A percentile compares a stretch with the other conserved stretches of the same genome.
These are phyloP conservation scores for Silene uniflora DNA, from an alignment of 148 eudicot species.

Conservation along the genomic window DNA sequence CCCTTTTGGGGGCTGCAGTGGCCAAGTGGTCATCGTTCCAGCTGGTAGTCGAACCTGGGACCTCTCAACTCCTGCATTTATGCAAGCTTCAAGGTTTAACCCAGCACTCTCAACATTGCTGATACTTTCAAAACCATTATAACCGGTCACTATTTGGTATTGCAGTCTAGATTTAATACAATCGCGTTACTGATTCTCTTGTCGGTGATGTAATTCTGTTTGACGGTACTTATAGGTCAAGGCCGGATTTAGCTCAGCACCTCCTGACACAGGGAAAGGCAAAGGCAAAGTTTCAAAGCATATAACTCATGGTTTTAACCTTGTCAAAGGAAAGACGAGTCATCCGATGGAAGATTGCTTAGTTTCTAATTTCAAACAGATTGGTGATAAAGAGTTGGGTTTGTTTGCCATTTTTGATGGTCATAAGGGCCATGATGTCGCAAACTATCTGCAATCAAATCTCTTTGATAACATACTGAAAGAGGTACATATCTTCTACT, in stretches of 20 bases:
- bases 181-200: no score
- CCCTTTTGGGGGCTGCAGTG: no score
- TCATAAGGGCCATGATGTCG: slow-evolving; percentile 68
- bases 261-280: slow-evolving; percentile 45
- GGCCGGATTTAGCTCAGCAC: slow-evolving; percentile 32
- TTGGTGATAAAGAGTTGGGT: slow-evolving; percentile 54
- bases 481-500: slow-evolving; percentile 43
- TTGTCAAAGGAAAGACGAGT: slow-evolving; percentile 58
- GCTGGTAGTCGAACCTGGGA: no score
- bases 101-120: no score
- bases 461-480: slow-evolving; percentile 55
- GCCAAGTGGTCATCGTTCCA: no score
- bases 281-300: slow-evolving; percentile 34
- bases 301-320: slow-evolving; percentile 54
- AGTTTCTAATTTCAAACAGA: slow-evolving; percentile 46
- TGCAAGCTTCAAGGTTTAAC: no score
- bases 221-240: slow-evolving; percentile 15
- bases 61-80: no score
- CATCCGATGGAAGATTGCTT: slow-evolving; percentile 72
- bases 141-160: no score
- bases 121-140: no score
- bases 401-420: slow-evolving; percentile 72
- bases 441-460: slow-evolving; percentile 43
- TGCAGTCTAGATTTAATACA: no score
- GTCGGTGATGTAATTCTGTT: neutral